Conservation (phyloP, 306 rosid species). For the Gleditsia sinensis region DNA sequence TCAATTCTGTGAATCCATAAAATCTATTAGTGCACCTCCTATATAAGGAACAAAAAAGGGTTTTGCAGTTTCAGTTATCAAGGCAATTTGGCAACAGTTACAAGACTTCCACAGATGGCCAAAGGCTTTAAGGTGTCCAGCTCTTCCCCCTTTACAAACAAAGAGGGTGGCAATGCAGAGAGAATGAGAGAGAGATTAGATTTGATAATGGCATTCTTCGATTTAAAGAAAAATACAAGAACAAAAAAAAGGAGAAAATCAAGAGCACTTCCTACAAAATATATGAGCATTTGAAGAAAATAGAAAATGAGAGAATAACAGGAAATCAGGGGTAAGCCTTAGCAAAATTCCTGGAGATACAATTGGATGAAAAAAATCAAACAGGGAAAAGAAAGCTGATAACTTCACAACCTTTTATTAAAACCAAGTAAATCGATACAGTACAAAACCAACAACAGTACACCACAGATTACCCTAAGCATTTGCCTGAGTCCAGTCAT, state of each 20-base stretch:
- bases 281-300: neutral
- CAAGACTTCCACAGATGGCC: neutral
- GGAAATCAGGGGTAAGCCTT: neutral
- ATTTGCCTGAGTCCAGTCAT: neutral
- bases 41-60: neutral
- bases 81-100: neutral
- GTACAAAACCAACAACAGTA: neutral
- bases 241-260: neutral
- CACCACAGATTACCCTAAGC: neutral
- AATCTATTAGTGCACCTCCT: neutral
- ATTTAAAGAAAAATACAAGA: neutral
- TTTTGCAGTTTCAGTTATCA: neutral
- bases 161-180: neutral
- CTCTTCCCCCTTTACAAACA: neutral
- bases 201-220: neutral
- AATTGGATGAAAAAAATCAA: neutral
- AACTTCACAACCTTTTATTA: neutral
- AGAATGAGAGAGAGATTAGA: neutral
- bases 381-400: neutral
- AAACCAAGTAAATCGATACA: neutral
- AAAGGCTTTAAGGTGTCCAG: neutral
- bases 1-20: slow-evolving; percentile 7
- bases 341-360: neutral
- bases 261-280: neutral
- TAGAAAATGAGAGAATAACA: neutral